These are phyloP conservation scores for Zygoascus biomembranicola DNA, from an alignment of 805 yeast species.

Conservation along the genomic window DNA sequence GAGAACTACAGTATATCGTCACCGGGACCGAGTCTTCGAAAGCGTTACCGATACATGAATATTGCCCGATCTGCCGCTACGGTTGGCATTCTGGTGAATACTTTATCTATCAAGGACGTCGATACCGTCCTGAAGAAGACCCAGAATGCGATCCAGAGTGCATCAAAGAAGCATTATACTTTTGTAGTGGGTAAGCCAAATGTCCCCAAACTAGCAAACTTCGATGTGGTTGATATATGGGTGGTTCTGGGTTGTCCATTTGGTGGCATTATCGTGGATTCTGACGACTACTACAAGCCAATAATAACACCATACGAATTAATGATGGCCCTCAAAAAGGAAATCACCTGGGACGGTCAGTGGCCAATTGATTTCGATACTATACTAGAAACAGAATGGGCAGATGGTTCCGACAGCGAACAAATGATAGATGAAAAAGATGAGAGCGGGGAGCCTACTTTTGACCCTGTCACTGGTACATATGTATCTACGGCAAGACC, in stretches of 20 bases:
- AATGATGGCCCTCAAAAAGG: slow-evolving; percentile 66
- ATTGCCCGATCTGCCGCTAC: slow-evolving; percentile 88
- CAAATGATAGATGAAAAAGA: slow-evolving; percentile 17
- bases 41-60: slow-evolving; percentile 79
- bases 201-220: slow-evolving; percentile 93
- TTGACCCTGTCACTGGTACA: slow-evolving; percentile 82
- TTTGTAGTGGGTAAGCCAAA: slow-evolving; percentile 98
- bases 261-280: slow-evolving; percentile 83
- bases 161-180: slow-evolving; percentile 86
- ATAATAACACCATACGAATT: slow-evolving; percentile 91
- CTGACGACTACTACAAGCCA: slow-evolving; percentile 73
- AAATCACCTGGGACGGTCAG: slow-evolving; percentile 82
- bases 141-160: slow-evolving; percentile 50
- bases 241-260: slow-evolving; percentile 91
- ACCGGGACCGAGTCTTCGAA: slow-evolving; percentile 72
- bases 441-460: slow-evolving; percentile 66
- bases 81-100: slow-evolving; percentile 83
- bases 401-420: slow-evolving; percentile 18
- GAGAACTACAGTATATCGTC: slow-evolving; percentile 8
- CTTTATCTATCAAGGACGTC: slow-evolving; percentile 73
- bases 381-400: slow-evolving; percentile 33
- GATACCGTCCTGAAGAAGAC: slow-evolving; percentile 55
- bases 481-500: slow-evolving; percentile 67
- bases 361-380: slow-evolving; percentile 81
- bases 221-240: slow-evolving; percentile 92